A percentile compares a stretch with the other conserved stretches of the same genome.
These are phyloP conservation scores for Nitzschia sp. DNA, from an alignment of 108 stramenopile species.

Conservation along the genomic window DNA sequence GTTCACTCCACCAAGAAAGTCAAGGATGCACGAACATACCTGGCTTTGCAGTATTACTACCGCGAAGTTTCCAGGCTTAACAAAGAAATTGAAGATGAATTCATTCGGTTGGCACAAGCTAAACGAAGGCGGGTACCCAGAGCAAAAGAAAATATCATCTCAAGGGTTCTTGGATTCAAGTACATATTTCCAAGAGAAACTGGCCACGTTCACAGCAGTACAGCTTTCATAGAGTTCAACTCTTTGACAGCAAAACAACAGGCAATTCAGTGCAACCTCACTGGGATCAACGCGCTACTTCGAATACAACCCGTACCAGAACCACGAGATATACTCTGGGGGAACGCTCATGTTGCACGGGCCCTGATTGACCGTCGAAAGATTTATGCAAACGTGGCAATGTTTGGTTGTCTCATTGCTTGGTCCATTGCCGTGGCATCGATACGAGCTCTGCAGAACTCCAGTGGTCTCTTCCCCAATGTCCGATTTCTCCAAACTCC, in stretches of 20 bases:
- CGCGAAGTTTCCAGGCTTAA: slow-evolving; percentile 5
- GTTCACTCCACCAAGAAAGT: not conserved
- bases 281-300: slow-evolving; percentile 11
- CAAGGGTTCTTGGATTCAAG: not conserved
- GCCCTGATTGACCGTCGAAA: slow-evolving; percentile 39
- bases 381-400: slow-evolving; percentile 29
- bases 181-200: not conserved
- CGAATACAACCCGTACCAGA: slow-evolving; percentile 42
- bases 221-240: slow-evolving; percentile 61
- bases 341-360: slow-evolving; percentile 40
- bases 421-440: slow-evolving; percentile 30
- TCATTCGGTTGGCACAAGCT: slow-evolving; percentile 13
- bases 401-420: slow-evolving; percentile 32
- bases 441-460: slow-evolving; percentile 16
- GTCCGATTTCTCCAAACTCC: not conserved
- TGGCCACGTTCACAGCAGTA: slow-evolving; percentile 19
- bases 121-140: not conserved
- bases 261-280: slow-evolving; percentile 43
- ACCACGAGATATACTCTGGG: slow-evolving; percentile 57
- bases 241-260: slow-evolving; percentile 55
- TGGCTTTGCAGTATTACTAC: slow-evolving; percentile 3
- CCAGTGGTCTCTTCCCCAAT: not conserved
- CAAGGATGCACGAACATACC: not conserved
- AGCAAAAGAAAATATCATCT: not conserved
- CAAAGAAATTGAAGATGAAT: slow-evolving; percentile 28